Evolutionary conservation across 2,329 filamentous ascomycete genomes (phyloP).

Genomic region (Tolypocladium album): DNA sequence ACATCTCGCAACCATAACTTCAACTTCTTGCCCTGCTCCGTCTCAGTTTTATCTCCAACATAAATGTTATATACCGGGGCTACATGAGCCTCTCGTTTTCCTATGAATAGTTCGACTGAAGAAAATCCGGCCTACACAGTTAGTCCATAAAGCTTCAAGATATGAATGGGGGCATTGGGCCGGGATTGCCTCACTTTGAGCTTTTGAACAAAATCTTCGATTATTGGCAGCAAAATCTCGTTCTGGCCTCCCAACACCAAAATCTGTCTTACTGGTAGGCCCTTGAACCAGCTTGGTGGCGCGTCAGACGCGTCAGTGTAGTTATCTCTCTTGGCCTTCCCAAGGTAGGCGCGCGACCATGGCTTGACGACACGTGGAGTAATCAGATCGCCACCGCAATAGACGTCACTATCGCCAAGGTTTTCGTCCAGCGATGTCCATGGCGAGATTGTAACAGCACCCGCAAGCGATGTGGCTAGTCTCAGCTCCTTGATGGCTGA

Average conservation of each 20-base stretch:
- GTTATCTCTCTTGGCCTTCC: conserved; percentile 5
- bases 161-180: neutral
- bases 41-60: conserved; percentile 9
- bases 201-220: conserved; percentile 8
- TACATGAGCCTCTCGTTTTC: conserved; percentile 9
- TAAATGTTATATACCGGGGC: conserved; percentile 11
- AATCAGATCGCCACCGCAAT: conserved; percentile 9
- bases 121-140: conserved; percentile 6
- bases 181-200: conserved; percentile 5
- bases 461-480: conserved; percentile 7
- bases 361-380: conserved; percentile 4
- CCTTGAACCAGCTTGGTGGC: conserved; percentile 10
- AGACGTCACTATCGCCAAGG: conserved; percentile 3
- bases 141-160: neutral
- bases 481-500: conserved; percentile 7
- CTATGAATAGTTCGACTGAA: conserved; percentile 9
- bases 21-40: conserved; percentile 10
- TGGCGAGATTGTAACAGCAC: conserved; percentile 6
- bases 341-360: conserved; percentile 7
- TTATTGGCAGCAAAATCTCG: conserved; percentile 10
- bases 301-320: conserved; percentile 9
- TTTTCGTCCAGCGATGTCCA: conserved; percentile 9
- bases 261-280: conserved; percentile 7
- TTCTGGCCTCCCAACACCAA: conserved; percentile 8
- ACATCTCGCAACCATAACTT: conserved; percentile 10